Base-by-base conservation (phyloP, 129 eudicot genomes). In the Heracleum sosnowskyi region DNA sequence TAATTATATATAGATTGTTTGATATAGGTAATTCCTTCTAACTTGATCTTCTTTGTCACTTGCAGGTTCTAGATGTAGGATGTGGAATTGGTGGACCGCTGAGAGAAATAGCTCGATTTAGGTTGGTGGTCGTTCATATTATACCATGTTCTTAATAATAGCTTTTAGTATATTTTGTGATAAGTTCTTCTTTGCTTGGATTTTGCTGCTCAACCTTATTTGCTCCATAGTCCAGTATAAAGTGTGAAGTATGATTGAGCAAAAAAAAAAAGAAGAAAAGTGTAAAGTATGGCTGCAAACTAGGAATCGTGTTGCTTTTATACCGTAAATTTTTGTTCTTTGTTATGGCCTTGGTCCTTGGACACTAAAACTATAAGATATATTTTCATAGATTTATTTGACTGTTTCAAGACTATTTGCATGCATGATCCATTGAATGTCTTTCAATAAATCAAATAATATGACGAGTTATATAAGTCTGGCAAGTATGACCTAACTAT, bases 61-160 rank as follows among this genome's bases (percentile, higher is more conserved):
- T 39, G 62, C 72, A 94, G 97, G 95, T 96, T 55, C 82, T 96
- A 90, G 99, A 96, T 89, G 99, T 96, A 11, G 99, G 97, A 62
- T 96, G 99, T 26, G 99, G 99, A 79, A 92, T 96, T 76, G 99
- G 99, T 79, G 99, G 99, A 71, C 97, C 99, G 7, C 81, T 96
- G 77, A 88, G 99, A 76, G 99, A 96, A 92, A 90, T 96, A 74
- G 91, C 99, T 79, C 86, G 92, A 79, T 96, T 95, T 79, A 95
- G 98, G 98, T 95, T 60, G 63, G 29, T 60, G 63, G 76, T 37
- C 18, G 57, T 37, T 80, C 39, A 37, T 53, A 35, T 79, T 37
- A 24, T n/a, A 33, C n/a, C 11, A 13, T 69, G 36, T 62, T 62
- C 16, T 26, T 62, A 1, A n/a, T 9, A n/a, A 26, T 28, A 28